phyloP scores from a whole-genome alignment of 2,329 filamentous ascomycete species.

The Exophiala sp. region DNA sequence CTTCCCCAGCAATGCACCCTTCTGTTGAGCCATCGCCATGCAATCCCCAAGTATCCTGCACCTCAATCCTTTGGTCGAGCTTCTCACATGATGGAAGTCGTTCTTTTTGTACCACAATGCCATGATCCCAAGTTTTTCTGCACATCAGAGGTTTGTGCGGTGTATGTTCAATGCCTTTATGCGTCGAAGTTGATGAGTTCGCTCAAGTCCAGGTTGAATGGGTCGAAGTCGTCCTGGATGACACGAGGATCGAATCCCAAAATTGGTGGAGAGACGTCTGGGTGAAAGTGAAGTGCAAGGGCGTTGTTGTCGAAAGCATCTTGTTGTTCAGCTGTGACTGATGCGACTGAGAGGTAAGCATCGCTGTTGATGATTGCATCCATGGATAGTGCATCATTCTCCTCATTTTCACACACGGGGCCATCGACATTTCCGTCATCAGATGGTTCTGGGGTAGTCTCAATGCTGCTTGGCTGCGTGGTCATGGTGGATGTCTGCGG shows the following conservation, averaged over 20 bases:
- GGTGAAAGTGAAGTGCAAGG: slow-evolving; percentile 30
- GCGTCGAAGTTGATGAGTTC: neutral
- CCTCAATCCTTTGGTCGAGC: too few species aligned
- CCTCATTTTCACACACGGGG: neutral
- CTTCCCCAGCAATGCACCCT: too few species aligned
- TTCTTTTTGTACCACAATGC: too few species aligned
- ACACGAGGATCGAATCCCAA: slow-evolving; percentile 29
- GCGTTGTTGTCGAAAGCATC: slow-evolving; percentile 20
- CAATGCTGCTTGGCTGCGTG: neutral
- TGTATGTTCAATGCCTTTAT: too few species aligned
- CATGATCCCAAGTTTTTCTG: too few species aligned
- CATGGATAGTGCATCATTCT: neutral
- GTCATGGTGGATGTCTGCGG: neutral
- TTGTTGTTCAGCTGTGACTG: slow-evolving; percentile 25
- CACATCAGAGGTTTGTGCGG: too few species aligned
- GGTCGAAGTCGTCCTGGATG: slow-evolving; percentile 30
- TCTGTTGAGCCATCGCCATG: too few species aligned
- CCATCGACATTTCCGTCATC: neutral
- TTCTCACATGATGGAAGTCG: too few species aligned
- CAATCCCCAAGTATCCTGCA: too few species aligned
- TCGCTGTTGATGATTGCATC: slow-evolving; percentile 10
- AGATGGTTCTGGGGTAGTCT: neutral
- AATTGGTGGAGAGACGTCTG: slow-evolving; percentile 17
- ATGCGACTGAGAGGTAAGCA: slow-evolving; percentile 21
- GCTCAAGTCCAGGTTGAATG: slow-evolving; percentile 28